Evolutionary conservation across 495 filamentous ascomycete species (phyloP), one percentile per base, ranked within the genome.

Genomic region (Daldinia caldariorum): DNA sequence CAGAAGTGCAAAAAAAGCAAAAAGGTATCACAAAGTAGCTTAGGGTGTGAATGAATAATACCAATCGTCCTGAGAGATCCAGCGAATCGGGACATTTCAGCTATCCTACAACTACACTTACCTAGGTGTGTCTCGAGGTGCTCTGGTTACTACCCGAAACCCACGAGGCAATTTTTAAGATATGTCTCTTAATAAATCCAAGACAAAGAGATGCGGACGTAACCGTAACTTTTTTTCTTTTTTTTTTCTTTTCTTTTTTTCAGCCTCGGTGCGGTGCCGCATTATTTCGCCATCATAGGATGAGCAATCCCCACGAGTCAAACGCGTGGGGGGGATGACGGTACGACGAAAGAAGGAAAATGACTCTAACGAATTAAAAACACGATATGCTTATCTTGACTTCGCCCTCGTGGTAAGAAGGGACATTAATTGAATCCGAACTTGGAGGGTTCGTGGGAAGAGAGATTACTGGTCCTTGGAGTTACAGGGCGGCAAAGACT

Each of bases 371-470:
- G 43, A 47, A 47, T 47, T 47, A 16, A 8, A 22, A 47, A 22
- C 43, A 22, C 20, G 43, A 47, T 22, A 47, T 22, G 8, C 43
- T 47, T 47, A 47, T 47, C 43, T 47, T 47, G 18, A 22, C 43
- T 6, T 47, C 18, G 43, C 43, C 43, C 43, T 47, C 43, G 9
- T 22, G 43, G 41, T 45, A 45, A 45, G 9, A 16, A 4, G 41
- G 18, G 4, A 13, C 8, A 47, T 16, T 47, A 47, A 47, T 47
- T 3, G 16, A 47, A 20, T 22, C 43, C 18, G 8, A 18, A 47
- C 18, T 47, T 47, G 43, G 43, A 47, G 43, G 43, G 43, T 47
- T 47, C 18, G 43, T 22, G 43, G 43, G 43, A 13, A 47, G 18
- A 22, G 43, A 47, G 9, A 12, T 47, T 47, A 47, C 16, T 47